Evolutionary conservation across 148 eudicot species (phyloP).

Genomic region (Nepenthes gracilis): DNA sequence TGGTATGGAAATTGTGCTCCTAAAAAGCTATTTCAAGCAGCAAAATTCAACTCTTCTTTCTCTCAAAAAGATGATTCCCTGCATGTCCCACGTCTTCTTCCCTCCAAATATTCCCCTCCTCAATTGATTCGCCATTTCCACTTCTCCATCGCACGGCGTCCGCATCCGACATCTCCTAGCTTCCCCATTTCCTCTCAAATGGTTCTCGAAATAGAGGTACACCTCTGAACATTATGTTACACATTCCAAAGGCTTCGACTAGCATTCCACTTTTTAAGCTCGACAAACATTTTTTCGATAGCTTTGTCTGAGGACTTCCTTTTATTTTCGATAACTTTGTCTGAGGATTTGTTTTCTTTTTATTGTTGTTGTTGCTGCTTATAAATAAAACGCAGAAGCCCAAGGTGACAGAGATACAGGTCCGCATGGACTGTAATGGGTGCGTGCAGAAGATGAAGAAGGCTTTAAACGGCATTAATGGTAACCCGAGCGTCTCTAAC

Average conservation of each 20-base stretch:
- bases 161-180: slow-evolving; percentile 2
- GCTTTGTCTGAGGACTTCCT: no score
- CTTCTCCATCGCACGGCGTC: slow-evolving; percentile 4
- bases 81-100: slow-evolving; percentile 49
- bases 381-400: slow-evolving; percentile 54
- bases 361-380: slow-evolving; percentile 9
- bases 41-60: not conserved
- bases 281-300: no score
- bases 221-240: slow-evolving; percentile 2
- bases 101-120: slow-evolving; percentile 60
- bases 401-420: slow-evolving; percentile 65
- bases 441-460: slow-evolving; percentile 92
- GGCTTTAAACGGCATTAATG: slow-evolving; percentile 66
- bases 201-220: slow-evolving; percentile 56
- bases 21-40: slow-evolving; percentile 8
- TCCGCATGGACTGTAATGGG: slow-evolving; percentile 92
- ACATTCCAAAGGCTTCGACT: no score
- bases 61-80: slow-evolving; percentile 39
- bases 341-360: not conserved
- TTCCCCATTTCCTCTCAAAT: slow-evolving; percentile 23
- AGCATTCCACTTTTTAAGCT: no score
- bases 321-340: no score
- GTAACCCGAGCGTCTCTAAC: slow-evolving; percentile 26
- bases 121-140: slow-evolving; percentile 35
- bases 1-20: slow-evolving; percentile 1